Evolutionary conservation across 2,329 filamentous ascomycete genomes (phyloP).

Genomic region (Neonectria sp.): DNA sequence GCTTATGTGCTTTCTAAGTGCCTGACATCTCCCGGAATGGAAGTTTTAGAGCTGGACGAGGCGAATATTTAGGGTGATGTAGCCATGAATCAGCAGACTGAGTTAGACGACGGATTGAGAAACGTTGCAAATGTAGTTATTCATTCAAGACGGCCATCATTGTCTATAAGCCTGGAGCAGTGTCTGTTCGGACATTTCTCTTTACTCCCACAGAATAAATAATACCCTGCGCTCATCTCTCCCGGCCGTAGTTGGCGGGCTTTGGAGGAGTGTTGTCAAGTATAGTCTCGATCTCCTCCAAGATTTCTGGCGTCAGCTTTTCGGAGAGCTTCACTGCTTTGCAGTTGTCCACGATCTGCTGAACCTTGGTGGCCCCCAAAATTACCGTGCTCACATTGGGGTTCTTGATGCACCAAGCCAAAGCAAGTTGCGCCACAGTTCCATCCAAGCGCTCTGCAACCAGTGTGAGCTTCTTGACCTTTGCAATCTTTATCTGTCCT

Average conservation of each 20-base stretch:
- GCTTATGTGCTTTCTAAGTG: no score
- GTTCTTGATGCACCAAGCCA: conserved; percentile 47
- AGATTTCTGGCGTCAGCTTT: conserved; percentile 39
- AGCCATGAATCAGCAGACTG: no score
- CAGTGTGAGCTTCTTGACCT: conserved; percentile 43
- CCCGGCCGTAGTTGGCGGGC: conserved; percentile 34
- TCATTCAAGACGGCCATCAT: no score
- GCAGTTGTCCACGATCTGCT: conserved; percentile 46
- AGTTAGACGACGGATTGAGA: no score
- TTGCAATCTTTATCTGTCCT: conserved; percentile 47
- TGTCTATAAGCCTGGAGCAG: no score
- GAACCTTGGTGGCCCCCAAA: conserved; percentile 47
- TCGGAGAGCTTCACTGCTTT: conserved; percentile 41
- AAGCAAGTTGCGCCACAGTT: conserved; percentile 43
- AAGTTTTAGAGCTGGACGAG: no score
- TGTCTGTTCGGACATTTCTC: no score
- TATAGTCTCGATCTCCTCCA: conserved; percentile 44
- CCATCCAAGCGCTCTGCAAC: conserved; percentile 46
- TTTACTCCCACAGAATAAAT: no score
- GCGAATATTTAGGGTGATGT: no score
- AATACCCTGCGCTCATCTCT: conserved; percentile 26
- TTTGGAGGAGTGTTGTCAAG: conserved; percentile 41
- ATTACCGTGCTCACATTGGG: conserved; percentile 50
- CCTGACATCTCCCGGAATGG: no score
- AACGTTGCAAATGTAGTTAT: no score